Percentiles rank a stretch among this genome's conserved stretches.
Evolutionary conservation across 176 grass and related monocot genomes (phyloP).

Genomic region (Aegilops tauschii): DNA sequence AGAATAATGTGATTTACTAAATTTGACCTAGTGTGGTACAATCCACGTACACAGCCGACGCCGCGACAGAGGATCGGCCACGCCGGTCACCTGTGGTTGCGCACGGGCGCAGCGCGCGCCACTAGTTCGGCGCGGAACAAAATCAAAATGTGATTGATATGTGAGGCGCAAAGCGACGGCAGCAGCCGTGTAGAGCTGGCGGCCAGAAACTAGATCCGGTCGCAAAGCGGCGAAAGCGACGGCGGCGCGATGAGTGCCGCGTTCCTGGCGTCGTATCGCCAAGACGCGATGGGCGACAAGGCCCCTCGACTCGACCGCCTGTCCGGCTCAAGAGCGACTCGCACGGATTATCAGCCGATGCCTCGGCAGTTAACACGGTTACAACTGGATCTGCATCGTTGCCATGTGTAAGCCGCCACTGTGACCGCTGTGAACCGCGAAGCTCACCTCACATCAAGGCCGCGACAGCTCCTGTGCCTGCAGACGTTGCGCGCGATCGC

Average conservation of each 20-base stretch:
- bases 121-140: not conserved
- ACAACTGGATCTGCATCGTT: conserved; percentile 23
- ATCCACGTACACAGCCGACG: too few species aligned
- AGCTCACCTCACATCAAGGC: not conserved
- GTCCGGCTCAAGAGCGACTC: not conserved
- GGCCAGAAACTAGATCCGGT: not conserved
- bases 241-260: not conserved
- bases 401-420: not conserved
- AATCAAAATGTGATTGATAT: not conserved
- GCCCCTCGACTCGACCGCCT: not conserved
- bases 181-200: not conserved
- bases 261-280: not conserved
- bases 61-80: not conserved
- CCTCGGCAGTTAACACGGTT: conserved; percentile 16
- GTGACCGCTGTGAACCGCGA: conserved; percentile 9
- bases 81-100: not conserved
- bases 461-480: not conserved
- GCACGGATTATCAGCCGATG: not conserved
- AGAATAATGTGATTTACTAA: too few species aligned
- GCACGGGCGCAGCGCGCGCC: not conserved
- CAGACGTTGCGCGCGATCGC: not conserved
- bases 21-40: too few species aligned
- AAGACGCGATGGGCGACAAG: not conserved
- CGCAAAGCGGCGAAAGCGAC: not conserved
- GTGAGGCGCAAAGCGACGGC: not conserved